Conservation (phyloP, 139 green algal genomes). For the Chlorella ohadii region DNA sequence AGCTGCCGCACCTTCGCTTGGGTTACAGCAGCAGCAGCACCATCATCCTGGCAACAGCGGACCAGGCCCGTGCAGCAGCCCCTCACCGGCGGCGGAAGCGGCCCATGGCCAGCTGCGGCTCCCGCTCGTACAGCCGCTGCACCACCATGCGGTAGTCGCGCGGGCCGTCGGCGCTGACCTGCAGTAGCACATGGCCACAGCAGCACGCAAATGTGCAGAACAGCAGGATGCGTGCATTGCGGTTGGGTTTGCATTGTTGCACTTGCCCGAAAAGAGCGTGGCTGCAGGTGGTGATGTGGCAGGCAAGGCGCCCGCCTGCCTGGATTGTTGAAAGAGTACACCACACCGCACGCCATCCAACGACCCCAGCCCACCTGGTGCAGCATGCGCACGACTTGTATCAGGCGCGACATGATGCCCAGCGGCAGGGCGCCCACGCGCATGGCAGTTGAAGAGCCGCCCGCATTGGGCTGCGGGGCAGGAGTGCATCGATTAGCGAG, state of each 20-base stretch:
- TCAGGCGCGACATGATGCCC: slow-evolving; percentile 67
- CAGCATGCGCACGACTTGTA: slow-evolving; percentile 76
- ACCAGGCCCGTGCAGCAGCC: not conserved
- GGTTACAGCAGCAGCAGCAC: not conserved
- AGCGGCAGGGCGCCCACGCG: slow-evolving; percentile 56
- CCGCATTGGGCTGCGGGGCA: no score
- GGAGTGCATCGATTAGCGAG: no score
- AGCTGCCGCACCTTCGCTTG: no score
- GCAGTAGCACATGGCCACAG: no score
- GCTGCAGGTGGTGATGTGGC: no score
- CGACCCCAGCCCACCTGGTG: slow-evolving; percentile 48
- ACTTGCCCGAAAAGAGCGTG: no score
- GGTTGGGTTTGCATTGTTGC: no score
- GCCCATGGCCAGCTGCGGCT: slow-evolving; percentile 17
- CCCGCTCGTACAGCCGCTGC: slow-evolving; percentile 43
- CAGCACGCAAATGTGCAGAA: no score
- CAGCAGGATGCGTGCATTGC: no score
- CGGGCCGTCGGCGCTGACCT: slow-evolving; percentile 45
- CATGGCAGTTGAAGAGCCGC: not conserved
- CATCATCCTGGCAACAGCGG: not conserved
- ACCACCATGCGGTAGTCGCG: slow-evolving; percentile 73
- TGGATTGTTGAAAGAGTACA: no score
- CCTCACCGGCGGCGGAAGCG: not conserved
- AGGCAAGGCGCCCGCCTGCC: no score
- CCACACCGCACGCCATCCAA: not conserved